Conservation (phyloP, 2,329 filamentous ascomycete genomes). For the Immersiporthe knoxdaviesiana region DNA sequence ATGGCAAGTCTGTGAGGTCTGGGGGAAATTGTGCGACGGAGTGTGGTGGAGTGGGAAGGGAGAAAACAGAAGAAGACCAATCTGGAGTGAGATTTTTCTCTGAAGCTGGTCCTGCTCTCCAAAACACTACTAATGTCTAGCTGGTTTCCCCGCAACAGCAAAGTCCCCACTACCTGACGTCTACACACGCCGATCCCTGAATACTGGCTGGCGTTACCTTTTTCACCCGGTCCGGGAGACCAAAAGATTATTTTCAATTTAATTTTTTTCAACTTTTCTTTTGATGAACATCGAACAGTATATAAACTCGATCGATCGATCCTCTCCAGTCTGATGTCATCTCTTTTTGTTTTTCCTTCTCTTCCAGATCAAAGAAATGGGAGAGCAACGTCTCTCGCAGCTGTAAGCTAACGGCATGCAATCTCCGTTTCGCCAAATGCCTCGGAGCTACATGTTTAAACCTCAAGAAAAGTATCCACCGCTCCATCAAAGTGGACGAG, state of each 20-base stretch:
- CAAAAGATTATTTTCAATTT: background rate
- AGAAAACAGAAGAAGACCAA: constrained; percentile 5
- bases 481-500: constrained; percentile 28
- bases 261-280: background rate
- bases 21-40: constrained; percentile 17
- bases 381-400: background rate
- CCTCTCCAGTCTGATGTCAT: background rate
- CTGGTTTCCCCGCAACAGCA: constrained; percentile 21
- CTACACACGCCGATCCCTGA: background rate
- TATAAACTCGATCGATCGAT: background rate
- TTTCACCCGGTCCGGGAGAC: constrained; percentile 1
- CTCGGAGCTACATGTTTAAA: constrained; percentile 17
- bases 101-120: constrained; percentile 13
- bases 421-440: constrained; percentile 6
- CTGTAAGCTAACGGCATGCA: background rate
- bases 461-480: constrained; percentile 24
- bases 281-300: background rate
- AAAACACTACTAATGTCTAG: constrained; percentile 17
- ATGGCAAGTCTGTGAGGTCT: constrained; percentile 3
- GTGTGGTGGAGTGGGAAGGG: background rate
- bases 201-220: background rate
- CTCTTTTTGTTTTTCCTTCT: no score
- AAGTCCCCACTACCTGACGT: constrained; percentile 9
- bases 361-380: no score
- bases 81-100: constrained; percentile 16